Evolutionary conservation across 148 eudicot genomes (phyloP), one percentile per base, ranked within the genome.

Genomic region (Simmondsia chinensis): DNA sequence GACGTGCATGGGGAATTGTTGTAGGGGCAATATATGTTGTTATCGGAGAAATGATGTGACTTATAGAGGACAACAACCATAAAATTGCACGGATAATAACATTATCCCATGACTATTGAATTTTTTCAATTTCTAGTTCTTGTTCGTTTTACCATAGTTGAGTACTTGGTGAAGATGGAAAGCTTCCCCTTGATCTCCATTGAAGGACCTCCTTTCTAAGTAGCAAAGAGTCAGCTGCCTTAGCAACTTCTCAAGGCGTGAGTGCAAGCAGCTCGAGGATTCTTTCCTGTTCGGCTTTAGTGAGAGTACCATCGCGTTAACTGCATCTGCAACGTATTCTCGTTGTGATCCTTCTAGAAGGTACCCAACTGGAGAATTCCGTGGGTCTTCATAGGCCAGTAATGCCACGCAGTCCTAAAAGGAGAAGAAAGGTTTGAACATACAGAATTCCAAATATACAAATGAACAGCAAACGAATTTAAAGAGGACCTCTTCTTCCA

Each of bases 181-280:
- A 38, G 75, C 80, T 72, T 85, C 97, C 10, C 97, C 97, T 65
- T 85, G 85, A 71, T 66, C 85, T 25, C 94, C 95, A 58, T 72
- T 72, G 39, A 91, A 61, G 14, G 70, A 58, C 66, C 95, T 77
- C 57, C 61, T 82, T 69, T 82, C 88, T 71, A 84, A 62, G 64
- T 64, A 71, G 68, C 94, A 85, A 32, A 83, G 79, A 35, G 75
- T 74, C 12, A 91, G 75, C 67, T 91, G 97, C 61, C 80, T 67
- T 18, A 91, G 73, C 47, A 91, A 52, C 55, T 66, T 76, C 57
- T 85, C 97, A 6, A 85, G 94, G 62, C 66, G 54, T 0, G 97
- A 91, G 43, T 85, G 82, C 61, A 74, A 52, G 69, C 86, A 85
- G 22, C 46, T 59, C 38, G 14, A 47, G 7, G 55, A 18, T 28